These are phyloP conservation scores for Neostapfia colusana DNA, from an alignment of 176 grass and related monocot species.

Conservation along the genomic window DNA sequence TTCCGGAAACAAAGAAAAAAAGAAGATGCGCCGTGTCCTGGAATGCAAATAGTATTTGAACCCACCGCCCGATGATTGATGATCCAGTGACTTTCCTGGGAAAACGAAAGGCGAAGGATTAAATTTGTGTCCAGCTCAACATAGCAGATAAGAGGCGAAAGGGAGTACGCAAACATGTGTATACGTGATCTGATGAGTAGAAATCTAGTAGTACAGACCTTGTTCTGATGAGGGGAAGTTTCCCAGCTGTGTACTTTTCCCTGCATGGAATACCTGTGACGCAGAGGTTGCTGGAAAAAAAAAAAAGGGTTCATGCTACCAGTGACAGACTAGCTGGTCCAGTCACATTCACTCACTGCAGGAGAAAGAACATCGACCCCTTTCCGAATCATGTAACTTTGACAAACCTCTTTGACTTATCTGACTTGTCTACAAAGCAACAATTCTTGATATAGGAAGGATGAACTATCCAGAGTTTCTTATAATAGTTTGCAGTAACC, in stretches of 20 bases:
- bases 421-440: conserved; percentile 39
- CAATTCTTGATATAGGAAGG: conserved; percentile 26
- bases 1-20: conserved; percentile 40
- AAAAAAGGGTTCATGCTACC: conserved; percentile 27
- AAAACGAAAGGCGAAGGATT: conserved; percentile 5
- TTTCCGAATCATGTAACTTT: conserved; percentile 35
- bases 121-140: neutral
- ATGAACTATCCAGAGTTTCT: conserved; percentile 30
- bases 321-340: conserved; percentile 36
- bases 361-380: conserved; percentile 33
- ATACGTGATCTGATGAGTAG: too few relatives aligned
- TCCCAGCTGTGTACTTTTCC: conserved; percentile 30
- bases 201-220: neutral
- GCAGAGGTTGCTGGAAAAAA: conserved; percentile 14
- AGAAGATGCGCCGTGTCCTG: conserved; percentile 41
- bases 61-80: conserved; percentile 27
- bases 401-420: conserved; percentile 25
- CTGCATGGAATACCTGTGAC: conserved; percentile 35
- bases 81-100: conserved; percentile 18
- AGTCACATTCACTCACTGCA: conserved; percentile 39
- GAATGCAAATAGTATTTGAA: conserved; percentile 35
- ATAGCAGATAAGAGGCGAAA: conserved; percentile 5
- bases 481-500: conserved; percentile 19
- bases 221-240: conserved; percentile 31
- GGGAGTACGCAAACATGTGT: neutral